A percentile compares a stretch with the other conserved stretches of the same genome.
These are phyloP conservation scores for Conidiobolus incongruus DNA, from an alignment of 371 early-diverging fungal genomes.

Conservation along the genomic window DNA sequence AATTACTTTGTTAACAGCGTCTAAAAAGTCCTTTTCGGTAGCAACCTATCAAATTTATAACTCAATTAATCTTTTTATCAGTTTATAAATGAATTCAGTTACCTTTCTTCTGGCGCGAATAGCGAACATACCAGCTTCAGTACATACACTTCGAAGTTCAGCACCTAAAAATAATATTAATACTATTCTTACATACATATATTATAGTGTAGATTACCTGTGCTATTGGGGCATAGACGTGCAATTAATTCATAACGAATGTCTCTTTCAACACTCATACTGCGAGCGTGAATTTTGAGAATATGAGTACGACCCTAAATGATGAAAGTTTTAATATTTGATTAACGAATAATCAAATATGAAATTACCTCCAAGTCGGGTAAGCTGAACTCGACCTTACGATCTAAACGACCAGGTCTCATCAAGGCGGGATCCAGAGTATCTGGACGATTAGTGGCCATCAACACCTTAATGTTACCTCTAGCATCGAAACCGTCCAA, in stretches of 20 bases:
- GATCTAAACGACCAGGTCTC: conserved; percentile 98
- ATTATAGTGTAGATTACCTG: conserved; percentile 25
- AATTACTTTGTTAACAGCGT: conserved; percentile 99
- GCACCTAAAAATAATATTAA: conserved; percentile 28
- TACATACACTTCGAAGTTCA: conserved; percentile 95
- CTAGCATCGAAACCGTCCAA: conserved; percentile 99
- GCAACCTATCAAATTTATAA: conserved; percentile 34
- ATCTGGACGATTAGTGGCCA: conserved; percentile 98
- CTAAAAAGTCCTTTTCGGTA: conserved; percentile 98
- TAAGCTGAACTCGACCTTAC: conserved; percentile 98
- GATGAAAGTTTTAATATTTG: not conserved
- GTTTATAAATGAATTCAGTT: not conserved
- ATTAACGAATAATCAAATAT: conserved; percentile 2
- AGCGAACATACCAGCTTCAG: conserved; percentile 99
- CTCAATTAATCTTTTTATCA: not conserved
- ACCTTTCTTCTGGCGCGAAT: conserved; percentile 97
- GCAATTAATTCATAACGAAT: conserved; percentile 98
- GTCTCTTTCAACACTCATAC: conserved; percentile 96
- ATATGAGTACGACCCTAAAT: conserved; percentile 88
- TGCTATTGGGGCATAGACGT: conserved; percentile 96
- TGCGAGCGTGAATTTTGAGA: conserved; percentile 96
- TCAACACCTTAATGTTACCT: conserved; percentile 99
- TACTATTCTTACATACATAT: not conserved
- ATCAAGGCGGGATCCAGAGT: conserved; percentile 98
- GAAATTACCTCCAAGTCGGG: conserved; percentile 68